phyloP scores from a whole-genome alignment of 805 yeast species.

The Metschnikowia lochheadii region DNA sequence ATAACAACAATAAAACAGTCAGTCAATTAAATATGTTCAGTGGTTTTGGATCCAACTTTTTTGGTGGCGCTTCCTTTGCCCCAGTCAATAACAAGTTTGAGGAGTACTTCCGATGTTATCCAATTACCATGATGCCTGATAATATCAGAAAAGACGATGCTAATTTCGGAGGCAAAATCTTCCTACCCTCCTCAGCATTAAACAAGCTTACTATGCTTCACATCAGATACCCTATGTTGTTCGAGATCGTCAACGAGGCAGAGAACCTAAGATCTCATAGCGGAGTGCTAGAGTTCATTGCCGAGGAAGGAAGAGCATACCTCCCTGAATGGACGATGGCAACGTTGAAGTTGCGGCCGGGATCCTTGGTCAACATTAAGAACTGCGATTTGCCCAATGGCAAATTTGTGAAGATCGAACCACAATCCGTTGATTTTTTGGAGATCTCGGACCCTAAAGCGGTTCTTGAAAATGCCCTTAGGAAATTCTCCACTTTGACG shows the following conservation, averaged over 20 bases:
- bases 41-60: slow-evolving; percentile 38
- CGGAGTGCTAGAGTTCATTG: slow-evolving; percentile 93
- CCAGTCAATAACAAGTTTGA: slow-evolving; percentile 51
- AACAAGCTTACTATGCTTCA: slow-evolving; percentile 85
- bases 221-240: slow-evolving; percentile 94
- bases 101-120: slow-evolving; percentile 89
- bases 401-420: slow-evolving; percentile 85
- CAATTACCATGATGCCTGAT: slow-evolving; percentile 86
- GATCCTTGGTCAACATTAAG: slow-evolving; percentile 71
- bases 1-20: too few species aligned
- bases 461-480: slow-evolving; percentile 84
- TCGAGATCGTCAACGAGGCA: slow-evolving; percentile 69
- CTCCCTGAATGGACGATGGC: slow-evolving; percentile 96
- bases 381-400: slow-evolving; percentile 83
- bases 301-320: slow-evolving; percentile 95
- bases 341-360: slow-evolving; percentile 68
- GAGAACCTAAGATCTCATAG: slow-evolving; percentile 65
- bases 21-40: slow-evolving; percentile 33
- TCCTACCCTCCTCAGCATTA: slow-evolving; percentile 89
- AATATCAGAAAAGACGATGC: slow-evolving; percentile 65
- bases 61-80: slow-evolving; percentile 32
- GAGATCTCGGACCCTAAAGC: slow-evolving; percentile 96
- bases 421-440: slow-evolving; percentile 88
- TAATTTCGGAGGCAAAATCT: slow-evolving; percentile 93
- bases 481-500: slow-evolving; percentile 86